Conservation (phyloP, 441 rosid genomes). For the Omphalea diandra region DNA sequence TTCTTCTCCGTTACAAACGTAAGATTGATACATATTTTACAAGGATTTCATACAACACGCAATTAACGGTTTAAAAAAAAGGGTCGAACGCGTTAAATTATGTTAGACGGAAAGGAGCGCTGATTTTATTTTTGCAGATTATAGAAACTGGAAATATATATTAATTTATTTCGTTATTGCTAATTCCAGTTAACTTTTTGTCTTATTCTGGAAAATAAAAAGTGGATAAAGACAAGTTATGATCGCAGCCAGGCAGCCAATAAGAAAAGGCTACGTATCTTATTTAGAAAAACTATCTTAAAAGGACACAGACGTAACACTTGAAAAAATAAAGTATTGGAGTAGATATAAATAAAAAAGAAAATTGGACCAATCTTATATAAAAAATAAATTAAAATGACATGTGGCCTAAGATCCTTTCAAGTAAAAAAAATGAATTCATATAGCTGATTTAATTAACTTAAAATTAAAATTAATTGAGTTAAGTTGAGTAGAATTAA, state of each 20-base stretch:
- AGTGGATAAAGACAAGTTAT: constrained; percentile 16
- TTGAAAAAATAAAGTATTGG: too few relatives aligned
- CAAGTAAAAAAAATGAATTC: too few relatives aligned
- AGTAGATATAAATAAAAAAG: too few relatives aligned
- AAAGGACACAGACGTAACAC: too few relatives aligned
- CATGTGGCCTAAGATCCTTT: too few relatives aligned
- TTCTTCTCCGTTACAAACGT: constrained; percentile 15
- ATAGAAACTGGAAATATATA: constrained; percentile 16
- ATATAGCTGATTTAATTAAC: too few relatives aligned
- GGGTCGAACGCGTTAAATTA: constrained; percentile 15
- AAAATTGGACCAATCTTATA: too few relatives aligned
- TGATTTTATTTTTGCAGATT: constrained; percentile 9
- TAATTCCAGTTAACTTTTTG: constrained; percentile 24
- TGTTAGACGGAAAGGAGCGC: constrained; percentile 22
- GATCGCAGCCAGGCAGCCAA: constrained; percentile 7
- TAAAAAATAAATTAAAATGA: too few relatives aligned
- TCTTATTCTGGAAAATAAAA: constrained; percentile 14
- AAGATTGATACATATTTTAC: background rate
- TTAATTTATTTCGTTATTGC: background rate
- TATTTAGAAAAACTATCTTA: too few relatives aligned
- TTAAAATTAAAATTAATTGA: too few relatives aligned
- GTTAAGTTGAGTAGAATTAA: too few relatives aligned
- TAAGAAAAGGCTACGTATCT: constrained; percentile 1
- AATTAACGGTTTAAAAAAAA: constrained; percentile 4
- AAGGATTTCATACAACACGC: constrained; percentile 4